Base-by-base conservation (phyloP, 495 filamentous ascomycete species). In the Monascus purpureus region DNA sequence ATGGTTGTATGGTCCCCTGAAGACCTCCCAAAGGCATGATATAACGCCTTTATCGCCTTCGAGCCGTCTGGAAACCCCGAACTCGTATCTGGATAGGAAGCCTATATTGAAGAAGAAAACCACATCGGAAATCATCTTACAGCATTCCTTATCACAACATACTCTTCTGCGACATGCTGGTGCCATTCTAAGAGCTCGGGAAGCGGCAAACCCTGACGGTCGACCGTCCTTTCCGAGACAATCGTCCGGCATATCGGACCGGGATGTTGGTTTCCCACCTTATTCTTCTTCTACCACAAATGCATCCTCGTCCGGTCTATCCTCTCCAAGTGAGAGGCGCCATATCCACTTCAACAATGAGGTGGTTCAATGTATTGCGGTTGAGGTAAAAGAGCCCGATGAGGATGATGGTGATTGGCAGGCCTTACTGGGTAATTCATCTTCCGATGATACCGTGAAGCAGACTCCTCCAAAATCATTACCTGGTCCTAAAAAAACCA, bases 281-380 rank as follows among this genome's bases (percentile, higher is more conserved):
- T 28, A 45, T 36, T 55, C 53, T 8, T 36, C 45, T 2, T 50
- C 52, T 13, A 24, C 50, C 19, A 50, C 53, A 2, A 52, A 54
- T 17, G 41, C 52, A 3, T 53, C 61, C 1, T 63, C 64, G 2
- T 62, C 66, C 0, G 56, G 65, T 8, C 36, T 77, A 22, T 57
- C 61, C 2, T 87, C 84, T 3, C 86, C 86, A 4, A 58, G 57
- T 32, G 81, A 80, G 44, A 68, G 65, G 36, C 82, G 78, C 26
- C 90, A 93, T 49, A 96, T 97, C 30, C 83, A 93, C 49, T 97
- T 97, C 58, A 90, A 94, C 52, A 78, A 95, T 47, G 81, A 83
- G 55, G 90, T 97, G 8, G 75, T 84, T 45, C 88, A 97, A 49
- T 95, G 86, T 46, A 95, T 95, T 32, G 90, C 90, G 3, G 78